These are phyloP conservation scores for Achaetomiella virescens DNA, from an alignment of 495 filamentous ascomycete genomes.

Conservation along the genomic window DNA sequence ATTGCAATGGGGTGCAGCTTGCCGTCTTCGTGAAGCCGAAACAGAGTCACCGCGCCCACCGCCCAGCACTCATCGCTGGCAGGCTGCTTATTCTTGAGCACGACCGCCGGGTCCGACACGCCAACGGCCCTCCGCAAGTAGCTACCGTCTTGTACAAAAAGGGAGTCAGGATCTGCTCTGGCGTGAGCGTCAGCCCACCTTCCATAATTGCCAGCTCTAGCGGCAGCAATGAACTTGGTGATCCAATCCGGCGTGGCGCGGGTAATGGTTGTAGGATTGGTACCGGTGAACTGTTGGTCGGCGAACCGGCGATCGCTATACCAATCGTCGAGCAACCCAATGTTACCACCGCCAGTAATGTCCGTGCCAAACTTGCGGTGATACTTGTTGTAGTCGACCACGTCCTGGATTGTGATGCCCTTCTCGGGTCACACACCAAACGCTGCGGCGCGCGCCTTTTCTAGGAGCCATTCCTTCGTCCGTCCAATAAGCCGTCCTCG, in stretches of 20 bases:
- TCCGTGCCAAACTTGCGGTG: conserved; percentile 35
- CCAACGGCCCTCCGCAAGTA: conserved; percentile 40
- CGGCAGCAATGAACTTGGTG: conserved; percentile 30
- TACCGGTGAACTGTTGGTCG: conserved; percentile 46
- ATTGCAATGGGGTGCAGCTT: conserved; percentile 45
- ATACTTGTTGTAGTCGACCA: conserved; percentile 34
- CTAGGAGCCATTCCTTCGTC: conserved; percentile 27
- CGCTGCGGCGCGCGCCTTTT: conserved; percentile 18
- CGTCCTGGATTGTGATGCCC: conserved; percentile 35
- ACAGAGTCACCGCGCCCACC: conserved; percentile 40
- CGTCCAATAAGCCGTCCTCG: conserved; percentile 26
- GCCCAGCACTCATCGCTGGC: conserved; percentile 26
- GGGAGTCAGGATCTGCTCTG: conserved; percentile 24
- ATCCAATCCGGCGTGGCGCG: conserved; percentile 30
- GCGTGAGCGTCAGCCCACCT: conserved; percentile 24
- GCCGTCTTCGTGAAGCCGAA: conserved; percentile 38
- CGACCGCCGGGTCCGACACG: conserved; percentile 14
- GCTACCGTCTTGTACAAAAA: conserved; percentile 43
- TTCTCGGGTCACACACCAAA: conserved; percentile 29
- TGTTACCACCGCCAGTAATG: conserved; percentile 35
- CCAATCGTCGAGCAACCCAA: conserved; percentile 43
- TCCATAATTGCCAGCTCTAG: conserved; percentile 23
- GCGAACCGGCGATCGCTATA: conserved; percentile 44
- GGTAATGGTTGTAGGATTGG: conserved; percentile 43
- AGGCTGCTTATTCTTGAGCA: conserved; percentile 17